Base-by-base conservation (phyloP, 306 rosid genomes). In the Medicago ruthenica region DNA sequence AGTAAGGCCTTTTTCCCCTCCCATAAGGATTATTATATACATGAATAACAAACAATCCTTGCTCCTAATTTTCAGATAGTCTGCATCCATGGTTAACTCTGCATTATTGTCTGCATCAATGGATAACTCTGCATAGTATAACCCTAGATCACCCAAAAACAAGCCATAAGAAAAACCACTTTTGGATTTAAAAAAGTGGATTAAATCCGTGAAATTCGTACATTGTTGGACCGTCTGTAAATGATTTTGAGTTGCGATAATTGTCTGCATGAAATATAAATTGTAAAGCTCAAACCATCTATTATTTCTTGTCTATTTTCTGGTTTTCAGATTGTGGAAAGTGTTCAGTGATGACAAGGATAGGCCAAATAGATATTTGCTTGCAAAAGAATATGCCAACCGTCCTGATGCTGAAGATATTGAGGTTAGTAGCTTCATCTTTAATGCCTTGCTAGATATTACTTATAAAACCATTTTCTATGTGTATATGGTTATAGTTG, bases 261-360 rank as follows among this genome's bases (percentile, higher is more conserved):
- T 77, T 40, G 41, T 12, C 40, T 48, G 22, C 55, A 36, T 44
- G 57, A 60, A 50, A 37, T 44, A 18, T 42, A 47, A 51, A 57
- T 31, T 16, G 47, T 40, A 22, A 64, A 81, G 40, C 18, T 22
- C 14, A 63, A 20, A 48, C 53, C 40, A 80, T 39, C 59, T 34
- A 14, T 53, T 60, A 54, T 73, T 50, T 76, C 22, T 31, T 73
- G 65, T 83, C 70, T 77, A 70, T 24, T 71, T 75, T 41, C 55
- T 39, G 70, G 76, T 54, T 69, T 73, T 67, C 69, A 95, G 98
- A 87, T 68, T 75, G 71, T 95, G 98, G 98, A 95, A 92, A 88
- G 98, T 92, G 75, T 95, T 95, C 86, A 86, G 81, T 31, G 98
- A 95, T 82, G 98, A 95, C 80, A 90, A 95, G 83, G 89, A 87